phyloP scores from a whole-genome alignment of 2,329 filamentous ascomycete species.

The Xylogone sp. region DNA sequence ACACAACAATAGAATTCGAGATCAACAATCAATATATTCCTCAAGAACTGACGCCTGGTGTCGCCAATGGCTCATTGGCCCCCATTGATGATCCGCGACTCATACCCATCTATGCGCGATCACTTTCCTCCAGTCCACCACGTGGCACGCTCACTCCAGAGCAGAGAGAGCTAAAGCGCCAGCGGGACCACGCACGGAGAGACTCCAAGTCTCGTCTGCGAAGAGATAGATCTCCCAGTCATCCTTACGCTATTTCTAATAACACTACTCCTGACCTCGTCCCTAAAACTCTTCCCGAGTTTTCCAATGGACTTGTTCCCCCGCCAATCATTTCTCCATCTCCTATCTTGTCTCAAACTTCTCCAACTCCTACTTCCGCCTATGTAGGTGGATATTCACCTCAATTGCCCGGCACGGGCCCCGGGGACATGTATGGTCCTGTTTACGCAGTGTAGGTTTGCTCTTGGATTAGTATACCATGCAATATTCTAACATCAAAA shows the following conservation, averaged over 20 bases:
- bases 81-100: constrained; percentile 24
- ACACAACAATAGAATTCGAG: constrained; percentile 23
- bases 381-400: constrained; percentile 26
- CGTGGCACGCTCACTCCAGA: constrained; percentile 51
- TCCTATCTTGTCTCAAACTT: constrained; percentile 24
- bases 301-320: constrained; percentile 23
- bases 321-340: constrained; percentile 9
- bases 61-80: constrained; percentile 20
- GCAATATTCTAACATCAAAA: constrained; percentile 2
- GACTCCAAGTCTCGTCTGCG: constrained; percentile 54
- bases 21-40: constrained; percentile 25
- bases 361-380: constrained; percentile 20
- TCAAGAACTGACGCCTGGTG: constrained; percentile 15
- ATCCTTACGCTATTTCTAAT: constrained; percentile 25
- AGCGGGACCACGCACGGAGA: constrained; percentile 55
- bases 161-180: constrained; percentile 59
- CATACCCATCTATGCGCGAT: constrained; percentile 26
- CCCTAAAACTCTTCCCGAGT: constrained; percentile 25
- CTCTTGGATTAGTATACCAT: background rate
- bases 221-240: constrained; percentile 34
- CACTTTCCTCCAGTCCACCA: constrained; percentile 52
- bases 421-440: constrained; percentile 26
- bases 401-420: constrained; percentile 16
- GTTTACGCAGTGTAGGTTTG: constrained; percentile 26
- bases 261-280: constrained; percentile 27